Percentiles rank a stretch among this genome's conserved stretches.
Evolutionary conservation across 106 monocot genomes (phyloP).

Genomic region (Dendrobium huoshanense): DNA sequence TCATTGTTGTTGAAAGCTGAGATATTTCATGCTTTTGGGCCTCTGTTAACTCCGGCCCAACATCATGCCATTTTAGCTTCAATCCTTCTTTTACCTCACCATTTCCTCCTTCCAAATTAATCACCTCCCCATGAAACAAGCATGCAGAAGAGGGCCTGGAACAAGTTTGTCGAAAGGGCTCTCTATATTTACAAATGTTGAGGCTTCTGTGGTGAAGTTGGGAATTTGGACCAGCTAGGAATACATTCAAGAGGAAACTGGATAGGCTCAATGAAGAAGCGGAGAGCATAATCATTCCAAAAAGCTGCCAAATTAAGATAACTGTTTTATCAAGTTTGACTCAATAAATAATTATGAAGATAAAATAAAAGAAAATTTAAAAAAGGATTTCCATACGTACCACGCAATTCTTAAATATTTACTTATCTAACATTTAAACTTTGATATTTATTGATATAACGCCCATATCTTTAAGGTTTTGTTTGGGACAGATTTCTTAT

Average conservation of each 20-base stretch:
- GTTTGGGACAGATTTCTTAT: no score
- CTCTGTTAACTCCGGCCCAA: constrained; percentile 37
- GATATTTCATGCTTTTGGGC: constrained; percentile 48
- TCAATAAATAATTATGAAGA: neutral
- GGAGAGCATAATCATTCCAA: neutral
- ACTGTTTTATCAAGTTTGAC: neutral
- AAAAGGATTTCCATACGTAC: neutral
- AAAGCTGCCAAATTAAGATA: neutral
- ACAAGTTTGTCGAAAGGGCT: neutral
- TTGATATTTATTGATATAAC: no score
- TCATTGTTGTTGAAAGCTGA: constrained; percentile 56
- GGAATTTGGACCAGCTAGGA: neutral
- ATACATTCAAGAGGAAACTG: neutral
- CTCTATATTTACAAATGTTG: neutral
- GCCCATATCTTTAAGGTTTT: no score
- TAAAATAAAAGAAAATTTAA: neutral
- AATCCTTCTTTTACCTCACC: constrained; percentile 8
- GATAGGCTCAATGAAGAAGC: neutral
- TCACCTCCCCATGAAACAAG: neutral
- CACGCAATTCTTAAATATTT: no score
- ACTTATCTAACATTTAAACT: no score
- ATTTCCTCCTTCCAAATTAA: constrained; percentile 14
- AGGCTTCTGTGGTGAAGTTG: neutral
- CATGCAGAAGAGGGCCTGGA: neutral
- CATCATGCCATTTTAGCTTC: constrained; percentile 55